A percentile compares a stretch with the other conserved stretches of the same genome.
phyloP scores from a whole-genome alignment of 495 filamentous ascomycete species.

The Xylaria longipes region DNA sequence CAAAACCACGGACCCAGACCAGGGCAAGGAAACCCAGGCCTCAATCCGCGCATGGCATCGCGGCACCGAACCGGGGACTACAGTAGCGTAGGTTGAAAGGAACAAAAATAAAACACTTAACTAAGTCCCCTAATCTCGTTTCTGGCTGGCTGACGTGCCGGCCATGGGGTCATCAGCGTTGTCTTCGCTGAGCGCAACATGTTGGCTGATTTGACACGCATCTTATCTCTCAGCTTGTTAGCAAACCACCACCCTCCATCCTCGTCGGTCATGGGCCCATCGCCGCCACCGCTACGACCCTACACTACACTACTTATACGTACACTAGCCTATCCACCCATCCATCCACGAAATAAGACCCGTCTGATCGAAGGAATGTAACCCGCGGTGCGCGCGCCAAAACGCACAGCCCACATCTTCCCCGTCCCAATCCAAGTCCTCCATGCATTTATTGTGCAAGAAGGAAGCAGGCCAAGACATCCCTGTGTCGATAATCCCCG shows the following conservation, averaged over 20 bases:
- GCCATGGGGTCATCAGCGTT: conserved; percentile 13
- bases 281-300: conserved; percentile 26
- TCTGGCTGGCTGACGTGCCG: conserved; percentile 20
- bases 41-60: conserved; percentile 1
- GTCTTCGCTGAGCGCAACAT: conserved; percentile 27
- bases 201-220: conserved; percentile 9
- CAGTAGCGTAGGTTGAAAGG: background rate
- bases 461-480: conserved; percentile 22
- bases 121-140: conserved; percentile 6
- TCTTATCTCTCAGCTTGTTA: conserved; percentile 23
- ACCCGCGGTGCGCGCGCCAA: conserved; percentile 28
- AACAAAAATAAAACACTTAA: conserved; percentile 13
- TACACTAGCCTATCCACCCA: conserved; percentile 4
- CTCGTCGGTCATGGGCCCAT: conserved; percentile 25
- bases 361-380: conserved; percentile 24
- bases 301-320: conserved; percentile 3
- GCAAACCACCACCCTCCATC: conserved; percentile 19
- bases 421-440: conserved; percentile 23
- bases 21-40: conserved; percentile 31
- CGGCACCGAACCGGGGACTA: conserved; percentile 15
- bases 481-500: conserved; percentile 22
- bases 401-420: conserved; percentile 21
- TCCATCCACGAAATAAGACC: conserved; percentile 17
- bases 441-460: conserved; percentile 22
- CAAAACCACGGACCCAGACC: conserved; percentile 32